Conservation (phyloP, 2,329 filamentous ascomycete genomes). For the Pyrenophora graminea region DNA sequence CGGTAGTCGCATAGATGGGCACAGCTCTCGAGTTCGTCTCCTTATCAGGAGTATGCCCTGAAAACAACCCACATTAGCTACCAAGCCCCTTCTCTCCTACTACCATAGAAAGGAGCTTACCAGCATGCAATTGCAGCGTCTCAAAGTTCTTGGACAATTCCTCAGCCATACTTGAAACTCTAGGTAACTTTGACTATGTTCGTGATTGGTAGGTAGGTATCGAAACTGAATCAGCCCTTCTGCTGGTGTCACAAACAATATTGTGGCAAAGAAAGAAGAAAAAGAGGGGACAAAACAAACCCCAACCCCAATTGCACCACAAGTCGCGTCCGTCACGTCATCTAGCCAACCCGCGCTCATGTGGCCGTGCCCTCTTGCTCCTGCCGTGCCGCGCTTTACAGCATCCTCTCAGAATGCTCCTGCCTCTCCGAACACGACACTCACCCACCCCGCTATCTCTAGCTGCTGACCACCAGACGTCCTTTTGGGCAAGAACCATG, state of each 20-base stretch:
- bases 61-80: conserved; percentile 3
- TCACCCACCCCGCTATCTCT: too few species aligned
- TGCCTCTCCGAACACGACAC: neutral
- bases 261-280: neutral
- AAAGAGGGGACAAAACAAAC: neutral
- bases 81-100: neutral
- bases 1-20: conserved; percentile 93
- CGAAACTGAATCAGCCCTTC: neutral
- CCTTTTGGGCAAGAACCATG: neutral
- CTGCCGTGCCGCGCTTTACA: neutral
- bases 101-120: conserved; percentile 30
- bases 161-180: conserved; percentile 38
- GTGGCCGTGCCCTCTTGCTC: neutral
- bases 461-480: neutral
- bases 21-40: conserved; percentile 86
- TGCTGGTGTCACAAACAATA: neutral
- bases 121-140: conserved; percentile 57
- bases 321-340: conserved; percentile 10
- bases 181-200: neutral
- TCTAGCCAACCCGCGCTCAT: conserved; percentile 1
- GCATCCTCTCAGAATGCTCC: neutral
- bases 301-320: neutral
- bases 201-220: neutral
- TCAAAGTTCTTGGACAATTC: conserved; percentile 53
- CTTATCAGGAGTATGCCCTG: conserved; percentile 77